Percentiles rank a stretch among this genome's conserved stretches.
Evolutionary conservation across 2,329 filamentous ascomycete genomes (phyloP).

Genomic region (Neobulgaria alba): DNA sequence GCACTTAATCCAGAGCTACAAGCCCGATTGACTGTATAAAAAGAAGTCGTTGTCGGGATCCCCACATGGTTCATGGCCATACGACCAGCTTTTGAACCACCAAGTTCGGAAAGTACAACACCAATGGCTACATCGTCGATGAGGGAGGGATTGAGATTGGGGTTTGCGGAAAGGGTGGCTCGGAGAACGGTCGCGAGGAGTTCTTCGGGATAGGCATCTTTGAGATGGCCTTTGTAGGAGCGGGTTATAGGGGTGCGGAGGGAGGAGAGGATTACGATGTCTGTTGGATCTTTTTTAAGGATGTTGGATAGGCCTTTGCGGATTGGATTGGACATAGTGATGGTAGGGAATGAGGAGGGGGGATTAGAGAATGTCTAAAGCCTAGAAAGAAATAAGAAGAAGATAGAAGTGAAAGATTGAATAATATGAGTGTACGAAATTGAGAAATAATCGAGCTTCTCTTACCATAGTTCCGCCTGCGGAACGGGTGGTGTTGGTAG

Average conservation of each 20-base stretch:
- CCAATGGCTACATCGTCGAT: constrained; percentile 81
- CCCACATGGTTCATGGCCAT: constrained; percentile 86
- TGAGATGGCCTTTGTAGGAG: constrained; percentile 73
- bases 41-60: constrained; percentile 60
- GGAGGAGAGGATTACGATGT: constrained; percentile 84
- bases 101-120: constrained; percentile 83
- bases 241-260: constrained; percentile 81
- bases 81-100: constrained; percentile 80
- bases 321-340: constrained; percentile 31
- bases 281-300: constrained; percentile 68
- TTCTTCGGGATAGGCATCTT: constrained; percentile 86
- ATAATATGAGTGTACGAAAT: no score
- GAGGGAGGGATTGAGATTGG: constrained; percentile 58
- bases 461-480: no score
- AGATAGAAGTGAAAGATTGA: no score
- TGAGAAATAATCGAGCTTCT: no score
- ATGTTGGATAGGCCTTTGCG: constrained; percentile 65
- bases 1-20: constrained; percentile 73
- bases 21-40: constrained; percentile 84
- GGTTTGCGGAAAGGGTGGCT: constrained; percentile 64
- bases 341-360: no score
- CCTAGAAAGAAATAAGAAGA: no score
- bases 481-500: no score
- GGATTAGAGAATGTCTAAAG: no score
- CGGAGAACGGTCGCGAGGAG: constrained; percentile 60